These are phyloP conservation scores for Volvox africanus DNA, from an alignment of 139 green algal genomes.

Conservation along the genomic window DNA sequence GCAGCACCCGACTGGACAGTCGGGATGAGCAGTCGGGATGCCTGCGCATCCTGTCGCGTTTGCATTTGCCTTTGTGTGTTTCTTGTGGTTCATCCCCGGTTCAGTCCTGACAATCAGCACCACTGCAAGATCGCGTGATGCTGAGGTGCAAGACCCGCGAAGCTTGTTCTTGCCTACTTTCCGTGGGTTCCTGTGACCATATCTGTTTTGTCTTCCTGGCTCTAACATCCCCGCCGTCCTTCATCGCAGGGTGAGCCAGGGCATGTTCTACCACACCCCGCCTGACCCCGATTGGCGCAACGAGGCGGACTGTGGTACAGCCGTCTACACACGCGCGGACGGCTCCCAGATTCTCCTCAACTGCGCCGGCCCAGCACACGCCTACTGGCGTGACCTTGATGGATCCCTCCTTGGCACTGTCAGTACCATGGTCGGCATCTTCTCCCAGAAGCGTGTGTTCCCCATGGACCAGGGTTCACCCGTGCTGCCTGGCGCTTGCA, in stretches of 20 bases:
- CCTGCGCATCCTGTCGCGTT: too few species aligned
- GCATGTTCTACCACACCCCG: conserved; percentile 46
- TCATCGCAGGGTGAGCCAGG: not conserved
- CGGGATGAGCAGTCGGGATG: too few species aligned
- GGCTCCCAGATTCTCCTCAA: conserved; percentile 60
- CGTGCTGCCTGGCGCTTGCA: conserved; percentile 57
- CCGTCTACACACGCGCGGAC: conserved; percentile 23
- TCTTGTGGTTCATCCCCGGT: too few species aligned
- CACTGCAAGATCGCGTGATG: too few species aligned
- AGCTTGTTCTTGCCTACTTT: too few species aligned
- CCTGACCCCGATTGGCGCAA: conserved; percentile 61
- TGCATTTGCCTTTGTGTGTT: too few species aligned
- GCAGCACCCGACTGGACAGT: too few species aligned
- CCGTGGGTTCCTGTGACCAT: too few species aligned
- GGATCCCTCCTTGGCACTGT: conserved; percentile 28
- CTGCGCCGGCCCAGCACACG: conserved; percentile 67
- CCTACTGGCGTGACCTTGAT: conserved; percentile 63
- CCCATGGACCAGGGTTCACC: conserved; percentile 57
- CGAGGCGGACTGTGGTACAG: conserved; percentile 59
- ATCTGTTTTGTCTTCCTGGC: too few species aligned
- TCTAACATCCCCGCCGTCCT: too few species aligned
- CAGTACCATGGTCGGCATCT: conserved; percentile 17
- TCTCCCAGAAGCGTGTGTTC: not conserved
- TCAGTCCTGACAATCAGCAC: too few species aligned
- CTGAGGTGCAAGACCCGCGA: too few species aligned